Conservation (phyloP, 305 asterid genomes). For the Fraxinus ornus region DNA sequence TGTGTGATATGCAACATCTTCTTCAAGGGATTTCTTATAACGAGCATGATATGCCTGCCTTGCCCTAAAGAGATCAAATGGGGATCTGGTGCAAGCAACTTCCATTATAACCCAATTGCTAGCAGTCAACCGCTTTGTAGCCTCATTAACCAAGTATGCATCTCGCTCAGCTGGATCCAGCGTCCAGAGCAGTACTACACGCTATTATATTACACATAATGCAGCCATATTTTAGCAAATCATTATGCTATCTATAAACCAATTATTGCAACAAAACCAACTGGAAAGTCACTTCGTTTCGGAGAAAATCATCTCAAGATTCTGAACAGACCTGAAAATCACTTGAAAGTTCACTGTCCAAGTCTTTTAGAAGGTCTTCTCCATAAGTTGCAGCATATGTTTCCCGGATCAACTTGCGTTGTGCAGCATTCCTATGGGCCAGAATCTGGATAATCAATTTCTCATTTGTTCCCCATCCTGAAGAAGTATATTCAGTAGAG, state of each 20-base stretch:
- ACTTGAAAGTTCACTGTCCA: conserved; percentile 76
- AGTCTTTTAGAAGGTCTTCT: conserved; percentile 75
- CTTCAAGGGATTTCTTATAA: conserved; percentile 79
- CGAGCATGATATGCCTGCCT: conserved; percentile 69
- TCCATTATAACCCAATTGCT: conserved; percentile 72
- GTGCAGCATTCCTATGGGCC: conserved; percentile 79
- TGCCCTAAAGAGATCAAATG: conserved; percentile 58
- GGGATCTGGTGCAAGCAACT: conserved; percentile 72
- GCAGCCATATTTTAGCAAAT: conserved; percentile 4
- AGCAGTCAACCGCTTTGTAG: conserved; percentile 57
- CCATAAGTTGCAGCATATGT: conserved; percentile 65
- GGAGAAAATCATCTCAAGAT: neutral
- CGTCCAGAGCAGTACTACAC: conserved; percentile 64
- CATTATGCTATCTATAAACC: neutral
- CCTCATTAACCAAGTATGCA: conserved; percentile 68
- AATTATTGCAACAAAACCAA: neutral
- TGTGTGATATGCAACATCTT: conserved; percentile 84
- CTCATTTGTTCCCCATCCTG: conserved; percentile 91
- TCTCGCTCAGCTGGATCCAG: conserved; percentile 81
- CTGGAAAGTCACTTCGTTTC: neutral
- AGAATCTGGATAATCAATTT: conserved; percentile 53
- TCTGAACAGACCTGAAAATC: conserved; percentile 60
- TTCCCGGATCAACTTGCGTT: conserved; percentile 65
- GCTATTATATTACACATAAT: conserved; percentile 32
- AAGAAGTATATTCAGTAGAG: conserved; percentile 13